A percentile compares a stretch with the other conserved stretches of the same genome.
These are phyloP conservation scores for Solanum hybrid DNA, from an alignment of 305 asterid genomes.

Conservation along the genomic window DNA sequence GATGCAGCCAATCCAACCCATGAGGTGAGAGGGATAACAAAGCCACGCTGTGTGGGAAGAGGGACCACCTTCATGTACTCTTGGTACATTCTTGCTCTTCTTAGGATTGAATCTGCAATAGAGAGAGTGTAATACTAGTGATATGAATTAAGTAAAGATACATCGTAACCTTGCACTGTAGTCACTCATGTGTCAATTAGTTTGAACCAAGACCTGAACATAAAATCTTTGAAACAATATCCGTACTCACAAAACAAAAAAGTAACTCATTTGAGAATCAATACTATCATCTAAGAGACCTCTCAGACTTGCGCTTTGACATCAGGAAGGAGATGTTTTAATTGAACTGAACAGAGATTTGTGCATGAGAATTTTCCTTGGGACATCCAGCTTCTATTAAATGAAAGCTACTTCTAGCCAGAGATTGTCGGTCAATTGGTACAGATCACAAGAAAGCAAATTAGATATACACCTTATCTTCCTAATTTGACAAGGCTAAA, in stretches of 20 bases:
- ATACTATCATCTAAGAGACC: background rate
- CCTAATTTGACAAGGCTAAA: background rate
- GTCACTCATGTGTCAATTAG: background rate
- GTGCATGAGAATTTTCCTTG: background rate
- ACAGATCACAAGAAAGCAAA: background rate
- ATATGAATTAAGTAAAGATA: background rate
- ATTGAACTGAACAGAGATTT: background rate
- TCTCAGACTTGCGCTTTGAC: background rate
- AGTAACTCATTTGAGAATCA: background rate
- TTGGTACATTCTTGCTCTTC: constrained; percentile 54
- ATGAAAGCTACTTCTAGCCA: background rate
- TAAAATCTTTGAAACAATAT: background rate
- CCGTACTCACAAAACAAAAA: background rate
- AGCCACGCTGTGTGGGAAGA: constrained; percentile 39
- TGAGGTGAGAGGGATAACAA: constrained; percentile 50
- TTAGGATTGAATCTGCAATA: constrained; percentile 38
- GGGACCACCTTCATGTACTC: constrained; percentile 66
- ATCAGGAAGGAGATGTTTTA: background rate
- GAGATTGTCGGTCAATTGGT: background rate
- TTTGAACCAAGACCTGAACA: background rate
- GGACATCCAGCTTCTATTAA: background rate
- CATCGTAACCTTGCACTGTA: background rate
- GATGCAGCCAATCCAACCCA: constrained; percentile 66
- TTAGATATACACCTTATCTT: background rate
- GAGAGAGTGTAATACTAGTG: background rate